These are phyloP conservation scores for Teratosphaeria destructans DNA, from an alignment of 2,329 filamentous ascomycete genomes.

Conservation along the genomic window DNA sequence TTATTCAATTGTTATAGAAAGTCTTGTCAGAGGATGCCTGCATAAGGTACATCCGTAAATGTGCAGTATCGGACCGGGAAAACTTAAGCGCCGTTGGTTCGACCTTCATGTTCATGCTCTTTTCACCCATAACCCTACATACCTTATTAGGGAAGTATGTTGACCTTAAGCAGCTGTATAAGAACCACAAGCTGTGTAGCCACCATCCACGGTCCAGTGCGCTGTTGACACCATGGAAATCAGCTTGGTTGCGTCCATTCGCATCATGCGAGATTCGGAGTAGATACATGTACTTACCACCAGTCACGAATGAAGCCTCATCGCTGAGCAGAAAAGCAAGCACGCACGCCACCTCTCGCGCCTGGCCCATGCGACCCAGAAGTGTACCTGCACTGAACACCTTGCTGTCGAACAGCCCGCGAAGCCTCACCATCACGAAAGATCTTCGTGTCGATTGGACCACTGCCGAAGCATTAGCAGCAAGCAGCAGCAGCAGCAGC, in stretches of 20 bases:
- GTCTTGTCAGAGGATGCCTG: too few species aligned
- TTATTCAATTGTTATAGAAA: too few species aligned
- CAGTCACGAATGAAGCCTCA: constrained; percentile 38
- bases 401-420: neutral
- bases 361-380: neutral
- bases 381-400: neutral
- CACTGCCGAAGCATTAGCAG: neutral
- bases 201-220: constrained; percentile 15
- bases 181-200: constrained; percentile 1
- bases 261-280: neutral
- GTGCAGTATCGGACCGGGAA: too few species aligned
- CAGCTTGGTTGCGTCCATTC: neutral
- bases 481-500: too few species aligned
- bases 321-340: constrained; percentile 40
- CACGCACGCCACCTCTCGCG: constrained; percentile 32
- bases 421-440: neutral
- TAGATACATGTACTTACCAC: constrained; percentile 25
- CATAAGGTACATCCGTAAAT: too few species aligned
- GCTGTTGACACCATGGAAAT: constrained; percentile 4
- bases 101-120: too few species aligned
- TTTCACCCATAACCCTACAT: too few species aligned
- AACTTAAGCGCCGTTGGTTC: too few species aligned
- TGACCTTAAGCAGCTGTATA: neutral
- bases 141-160: neutral
- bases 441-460: neutral